Conservation (phyloP, 1,139 yeast genomes). For the Saccharomyces hybrid region DNA sequence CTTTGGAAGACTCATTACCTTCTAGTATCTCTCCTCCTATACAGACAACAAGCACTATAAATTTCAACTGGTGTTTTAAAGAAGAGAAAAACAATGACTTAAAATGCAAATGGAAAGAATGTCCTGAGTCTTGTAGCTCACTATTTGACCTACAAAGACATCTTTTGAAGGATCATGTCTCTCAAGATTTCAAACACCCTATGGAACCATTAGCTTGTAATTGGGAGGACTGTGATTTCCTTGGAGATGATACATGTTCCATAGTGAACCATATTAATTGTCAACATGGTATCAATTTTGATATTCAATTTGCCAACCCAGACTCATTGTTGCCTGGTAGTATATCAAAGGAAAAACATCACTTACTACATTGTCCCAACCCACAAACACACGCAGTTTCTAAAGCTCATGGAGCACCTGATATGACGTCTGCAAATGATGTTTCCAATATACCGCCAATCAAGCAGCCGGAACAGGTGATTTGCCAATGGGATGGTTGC, state of each 20-base stretch:
- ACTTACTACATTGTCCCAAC: slow-evolving; percentile 12
- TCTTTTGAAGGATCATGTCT: slow-evolving; percentile 49
- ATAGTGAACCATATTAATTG: slow-evolving; percentile 55
- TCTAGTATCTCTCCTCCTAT: neutral
- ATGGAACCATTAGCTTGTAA: slow-evolving; percentile 40
- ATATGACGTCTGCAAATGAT: neutral
- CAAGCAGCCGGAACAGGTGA: slow-evolving; percentile 1
- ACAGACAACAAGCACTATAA: slow-evolving; percentile 21
- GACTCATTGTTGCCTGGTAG: slow-evolving; percentile 3
- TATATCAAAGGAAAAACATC: slow-evolving; percentile 14
- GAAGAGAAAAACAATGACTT: slow-evolving; percentile 17
- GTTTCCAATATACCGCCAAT: neutral
- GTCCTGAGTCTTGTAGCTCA: slow-evolving; percentile 36
- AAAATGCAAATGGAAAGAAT: slow-evolving; percentile 53
- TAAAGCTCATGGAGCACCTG: neutral
- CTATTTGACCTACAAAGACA: slow-evolving; percentile 49
- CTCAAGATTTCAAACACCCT: slow-evolving; percentile 4
- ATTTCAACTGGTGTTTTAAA: slow-evolving; percentile 35
- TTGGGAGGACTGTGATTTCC: slow-evolving; percentile 63
- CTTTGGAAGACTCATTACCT: neutral
- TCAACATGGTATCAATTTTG: slow-evolving; percentile 39
- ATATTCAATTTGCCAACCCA: slow-evolving; percentile 23
- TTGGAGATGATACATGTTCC: slow-evolving; percentile 44
- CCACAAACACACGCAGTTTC: slow-evolving; percentile 2
- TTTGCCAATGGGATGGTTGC: slow-evolving; percentile 39